Evolutionary conservation across 306 rosid species (phyloP), one percentile per base, ranked within the genome.

Genomic region (Vigna angularis): DNA sequence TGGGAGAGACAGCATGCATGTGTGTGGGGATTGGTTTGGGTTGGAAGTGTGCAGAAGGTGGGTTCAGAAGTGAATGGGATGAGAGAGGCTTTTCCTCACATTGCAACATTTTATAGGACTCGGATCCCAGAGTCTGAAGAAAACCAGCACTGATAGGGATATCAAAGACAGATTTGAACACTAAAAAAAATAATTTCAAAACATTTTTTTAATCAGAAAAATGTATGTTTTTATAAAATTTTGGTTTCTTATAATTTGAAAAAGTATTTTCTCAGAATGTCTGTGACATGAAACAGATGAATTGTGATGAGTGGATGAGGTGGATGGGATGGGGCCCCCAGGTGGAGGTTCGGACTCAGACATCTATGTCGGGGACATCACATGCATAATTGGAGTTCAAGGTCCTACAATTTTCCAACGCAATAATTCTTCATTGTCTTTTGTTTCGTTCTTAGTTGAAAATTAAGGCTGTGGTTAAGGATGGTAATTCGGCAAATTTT

Each of bases 51-150:
- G 16, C 7, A 57, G 5, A 10, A 57, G 36, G 45, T 53, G 66
- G 30, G 20, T 14, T 16, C 26, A 16, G 26, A 32, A 34, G 14
- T 32, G 47, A 42, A 4, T 6, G 47, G 3, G 12, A 44, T 12
- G 3, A 5, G 49, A 45, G 50, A 45, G 15, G 50, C 0, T 45
- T 45, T 45, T 45, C 15, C 15, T 1, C 16, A 45, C 16, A 6
- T 63, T 79, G 66, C 58, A 20, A n/a, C 42, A 13, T 15, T 59
- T 65, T 80, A 67, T 80, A 67, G 42, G 66, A 45, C 57, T 3
- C 22, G 2, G n/a, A 30, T 59, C 3, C 15, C 26, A 26, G 44
- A 7, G 44, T 16, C 9, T 4, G 6, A 26, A 49, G 45, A 26
- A 55, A 0, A 5, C 15, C 64, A 57, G 26, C 9, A 9, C 3